Evolutionary conservation across 441 rosid species (phyloP).

Genomic region (Aquilaria agallochum): DNA sequence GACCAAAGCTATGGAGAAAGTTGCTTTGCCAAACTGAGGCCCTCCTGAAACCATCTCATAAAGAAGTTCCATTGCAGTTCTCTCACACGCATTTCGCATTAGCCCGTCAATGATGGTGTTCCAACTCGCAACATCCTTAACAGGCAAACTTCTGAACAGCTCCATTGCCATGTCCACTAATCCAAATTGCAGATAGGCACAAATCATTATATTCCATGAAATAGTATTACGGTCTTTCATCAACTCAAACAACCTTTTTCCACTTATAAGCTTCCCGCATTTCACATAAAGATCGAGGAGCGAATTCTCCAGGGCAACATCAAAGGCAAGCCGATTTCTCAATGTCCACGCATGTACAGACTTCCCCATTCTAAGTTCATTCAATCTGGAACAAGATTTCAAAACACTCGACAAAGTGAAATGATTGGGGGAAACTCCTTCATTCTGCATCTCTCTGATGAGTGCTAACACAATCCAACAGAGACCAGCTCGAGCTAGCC

Average conservation of each 20-base stretch:
- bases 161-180: constrained; percentile 31
- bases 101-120: constrained; percentile 30
- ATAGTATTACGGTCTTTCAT: constrained; percentile 30
- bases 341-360: constrained; percentile 52
- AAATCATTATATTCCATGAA: constrained; percentile 45
- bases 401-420: constrained; percentile 45
- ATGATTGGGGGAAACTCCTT: constrained; percentile 36
- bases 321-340: constrained; percentile 28
- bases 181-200: constrained; percentile 28
- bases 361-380: constrained; percentile 32
- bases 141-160: constrained; percentile 28
- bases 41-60: constrained; percentile 29
- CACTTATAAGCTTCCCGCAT: constrained; percentile 26
- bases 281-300: constrained; percentile 47
- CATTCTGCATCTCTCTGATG: constrained; percentile 32
- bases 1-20: constrained; percentile 29
- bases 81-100: constrained; percentile 20
- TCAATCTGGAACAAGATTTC: constrained; percentile 41
- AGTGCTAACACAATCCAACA: constrained; percentile 17
- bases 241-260: constrained; percentile 28
- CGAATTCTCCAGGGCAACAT: constrained; percentile 41
- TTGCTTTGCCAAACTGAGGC: constrained; percentile 23
- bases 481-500: constrained; percentile 27
- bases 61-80: constrained; percentile 22
- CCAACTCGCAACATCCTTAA: constrained; percentile 30